These are phyloP conservation scores for Penstemon davidsonii DNA, from an alignment of 257 asterid genomes.

Conservation along the genomic window DNA sequence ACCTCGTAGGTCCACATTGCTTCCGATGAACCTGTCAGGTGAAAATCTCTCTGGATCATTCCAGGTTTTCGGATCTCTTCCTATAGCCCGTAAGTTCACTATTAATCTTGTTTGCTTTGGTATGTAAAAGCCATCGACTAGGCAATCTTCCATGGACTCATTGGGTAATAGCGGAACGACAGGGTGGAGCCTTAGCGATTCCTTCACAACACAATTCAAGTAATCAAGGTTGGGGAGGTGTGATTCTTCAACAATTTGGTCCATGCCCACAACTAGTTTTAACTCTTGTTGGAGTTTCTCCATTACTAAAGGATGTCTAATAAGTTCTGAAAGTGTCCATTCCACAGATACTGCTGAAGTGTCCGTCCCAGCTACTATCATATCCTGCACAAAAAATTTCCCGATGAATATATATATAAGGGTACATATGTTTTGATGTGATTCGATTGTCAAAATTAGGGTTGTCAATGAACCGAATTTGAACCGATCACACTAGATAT, in stretches of 20 bases:
- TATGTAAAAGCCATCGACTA: slow-evolving; percentile 6
- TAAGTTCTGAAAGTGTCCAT: slow-evolving; percentile 20
- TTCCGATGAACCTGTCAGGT: slow-evolving; percentile 13
- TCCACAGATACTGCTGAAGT: slow-evolving; percentile 3
- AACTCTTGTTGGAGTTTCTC: slow-evolving; percentile 5
- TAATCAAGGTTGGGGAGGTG: background rate
- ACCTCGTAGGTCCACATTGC: slow-evolving; percentile 2
- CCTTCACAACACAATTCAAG: slow-evolving; percentile 8
- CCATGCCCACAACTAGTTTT: background rate
- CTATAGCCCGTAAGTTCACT: too few species aligned
- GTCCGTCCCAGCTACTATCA: slow-evolving; percentile 12
- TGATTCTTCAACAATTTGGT: background rate
- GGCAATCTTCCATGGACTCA: slow-evolving; percentile 17
- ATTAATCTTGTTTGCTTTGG: background rate
- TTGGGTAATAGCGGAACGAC: slow-evolving; percentile 5
- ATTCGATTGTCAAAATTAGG: too few species aligned
- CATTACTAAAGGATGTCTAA: slow-evolving; percentile 7
- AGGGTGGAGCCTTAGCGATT: slow-evolving; percentile 12
- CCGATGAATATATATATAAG: too few species aligned
- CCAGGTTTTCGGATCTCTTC: slow-evolving; percentile 17
- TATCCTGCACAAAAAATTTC: background rate
- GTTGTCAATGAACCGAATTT: too few species aligned
- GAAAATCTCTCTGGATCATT: slow-evolving; percentile 3
- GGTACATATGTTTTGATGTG: too few species aligned
- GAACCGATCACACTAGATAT: too few species aligned